phyloP scores from a whole-genome alignment of 1,139 yeast species.

The Pichia sp. region DNA sequence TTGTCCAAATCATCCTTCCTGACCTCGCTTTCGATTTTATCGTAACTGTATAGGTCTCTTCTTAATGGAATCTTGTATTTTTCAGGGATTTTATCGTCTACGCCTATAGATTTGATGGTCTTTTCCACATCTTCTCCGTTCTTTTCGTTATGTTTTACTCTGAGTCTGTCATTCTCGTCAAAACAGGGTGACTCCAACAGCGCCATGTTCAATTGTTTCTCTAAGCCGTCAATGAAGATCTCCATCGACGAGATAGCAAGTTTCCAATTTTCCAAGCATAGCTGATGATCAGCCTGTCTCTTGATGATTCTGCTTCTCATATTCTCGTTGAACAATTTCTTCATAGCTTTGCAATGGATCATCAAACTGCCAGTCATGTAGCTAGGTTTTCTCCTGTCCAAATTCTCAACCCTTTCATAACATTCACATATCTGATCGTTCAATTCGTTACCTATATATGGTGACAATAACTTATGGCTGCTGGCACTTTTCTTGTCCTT shows the following conservation, averaged over 20 bases:
- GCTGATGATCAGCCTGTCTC: not conserved
- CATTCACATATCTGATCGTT: not conserved
- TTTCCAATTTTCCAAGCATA: conserved; percentile 5
- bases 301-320: not conserved
- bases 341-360: conserved; percentile 6
- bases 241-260: conserved; percentile 1
- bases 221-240: conserved; percentile 5
- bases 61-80: not conserved
- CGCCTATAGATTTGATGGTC: not conserved
- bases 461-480: not conserved
- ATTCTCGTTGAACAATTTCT: not conserved
- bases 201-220: not conserved
- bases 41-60: conserved; percentile 3
- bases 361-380: conserved; percentile 6
- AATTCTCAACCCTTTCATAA: not conserved
- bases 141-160: not conserved
- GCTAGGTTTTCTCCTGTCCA: not conserved
- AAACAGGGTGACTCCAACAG: not conserved
- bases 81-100: not conserved
- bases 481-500: not conserved
- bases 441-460: not conserved
- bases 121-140: not conserved
- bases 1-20: not conserved
- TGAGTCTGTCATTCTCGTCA: not conserved
- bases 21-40: not conserved